Evolutionary conservation across 176 grass and related monocot species (phyloP).

Genomic region (Oryza officinalis): DNA sequence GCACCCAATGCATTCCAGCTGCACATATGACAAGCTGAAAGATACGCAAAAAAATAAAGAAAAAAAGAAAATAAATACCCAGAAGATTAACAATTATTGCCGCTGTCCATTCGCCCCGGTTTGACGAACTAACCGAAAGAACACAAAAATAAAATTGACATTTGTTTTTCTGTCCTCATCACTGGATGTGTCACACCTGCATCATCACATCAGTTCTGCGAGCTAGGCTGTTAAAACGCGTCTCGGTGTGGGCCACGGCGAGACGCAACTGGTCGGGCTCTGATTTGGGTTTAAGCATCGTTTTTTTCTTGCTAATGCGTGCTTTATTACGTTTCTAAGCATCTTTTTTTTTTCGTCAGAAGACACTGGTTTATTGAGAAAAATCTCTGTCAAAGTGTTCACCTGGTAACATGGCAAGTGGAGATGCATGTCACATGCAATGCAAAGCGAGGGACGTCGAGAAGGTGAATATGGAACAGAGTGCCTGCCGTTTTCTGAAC

Average conservation of each 20-base stretch:
- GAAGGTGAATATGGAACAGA: background rate
- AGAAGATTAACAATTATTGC: background rate
- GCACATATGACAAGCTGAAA: background rate
- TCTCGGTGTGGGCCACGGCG: slow-evolving; percentile 39
- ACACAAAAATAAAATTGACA: background rate
- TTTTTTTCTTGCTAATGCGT: background rate
- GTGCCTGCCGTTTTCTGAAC: background rate
- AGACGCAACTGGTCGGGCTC: slow-evolving; percentile 14
- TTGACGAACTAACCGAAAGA: slow-evolving; percentile 30
- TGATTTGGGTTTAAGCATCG: slow-evolving; percentile 1
- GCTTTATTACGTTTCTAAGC: background rate
- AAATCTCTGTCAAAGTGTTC: background rate
- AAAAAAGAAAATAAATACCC: background rate
- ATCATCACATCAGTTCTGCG: slow-evolving; percentile 28
- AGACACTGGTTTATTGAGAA: background rate
- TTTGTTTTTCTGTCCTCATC: background rate
- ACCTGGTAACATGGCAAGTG: background rate
- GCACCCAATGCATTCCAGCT: background rate
- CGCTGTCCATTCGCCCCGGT: background rate
- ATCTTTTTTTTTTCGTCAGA: background rate
- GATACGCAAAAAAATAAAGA: background rate
- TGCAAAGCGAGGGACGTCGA: background rate
- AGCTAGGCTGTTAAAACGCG: slow-evolving; percentile 72
- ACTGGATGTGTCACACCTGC: slow-evolving; percentile 16
- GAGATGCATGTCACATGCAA: background rate